These are phyloP conservation scores for Fomitopsis schrenkii DNA, from an alignment of 1,284 basidiomycete species.

Conservation along the genomic window DNA sequence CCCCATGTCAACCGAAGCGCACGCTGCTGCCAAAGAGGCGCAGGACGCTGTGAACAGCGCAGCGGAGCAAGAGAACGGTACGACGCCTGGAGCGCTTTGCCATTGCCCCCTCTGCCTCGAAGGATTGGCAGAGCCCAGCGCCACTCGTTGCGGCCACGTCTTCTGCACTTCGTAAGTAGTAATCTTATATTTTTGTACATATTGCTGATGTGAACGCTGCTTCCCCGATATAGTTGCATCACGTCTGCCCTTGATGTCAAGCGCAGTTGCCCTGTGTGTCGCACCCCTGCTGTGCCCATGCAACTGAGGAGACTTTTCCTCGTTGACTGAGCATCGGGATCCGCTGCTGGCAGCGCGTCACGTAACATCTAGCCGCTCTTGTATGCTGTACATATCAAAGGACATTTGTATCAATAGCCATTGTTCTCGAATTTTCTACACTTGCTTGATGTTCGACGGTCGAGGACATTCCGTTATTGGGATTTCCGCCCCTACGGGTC, in stretches of 20 bases:
- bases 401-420: too few relatives aligned
- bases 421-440: too few relatives aligned
- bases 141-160: constrained; percentile 25
- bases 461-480: too few relatives aligned
- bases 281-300: constrained; percentile 11
- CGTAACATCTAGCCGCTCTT: too few relatives aligned
- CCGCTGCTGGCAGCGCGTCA: not conserved
- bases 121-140: constrained; percentile 16
- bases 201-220: not conserved
- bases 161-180: constrained; percentile 25
- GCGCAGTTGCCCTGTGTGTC: constrained; percentile 24
- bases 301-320: constrained; percentile 24
- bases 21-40: not conserved
- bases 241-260: constrained; percentile 14
- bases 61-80: not conserved
- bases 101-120: constrained; percentile 27
- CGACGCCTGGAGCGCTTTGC: constrained; percentile 8
- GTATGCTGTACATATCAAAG: too few relatives aligned
- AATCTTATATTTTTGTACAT: not conserved
- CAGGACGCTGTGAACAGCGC: not conserved
- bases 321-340: not conserved
- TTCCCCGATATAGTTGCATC: constrained; percentile 18
- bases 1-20: not conserved
- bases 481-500: too few relatives aligned
- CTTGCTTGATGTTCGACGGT: too few relatives aligned